Base-by-base conservation (phyloP, 441 rosid genomes). In the Bruguiera hainesii region DNA sequence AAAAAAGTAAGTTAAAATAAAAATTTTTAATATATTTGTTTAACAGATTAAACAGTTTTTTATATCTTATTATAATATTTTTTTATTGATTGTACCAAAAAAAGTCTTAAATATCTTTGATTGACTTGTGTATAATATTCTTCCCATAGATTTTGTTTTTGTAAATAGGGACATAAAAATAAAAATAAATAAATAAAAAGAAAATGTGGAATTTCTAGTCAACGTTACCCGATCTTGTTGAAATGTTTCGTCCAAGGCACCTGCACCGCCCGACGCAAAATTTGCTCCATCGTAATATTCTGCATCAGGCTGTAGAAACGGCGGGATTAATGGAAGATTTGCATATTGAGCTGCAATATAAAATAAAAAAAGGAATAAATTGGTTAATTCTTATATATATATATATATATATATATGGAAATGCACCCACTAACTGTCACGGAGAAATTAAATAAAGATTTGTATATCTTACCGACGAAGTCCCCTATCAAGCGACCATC, bases 211-310 rank as follows among this genome's bases (percentile, higher is more conserved):
- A 23, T 23, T 23, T 51, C 25, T n/a, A 20, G 28, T 53, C 0
- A 0, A 23, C 57, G 2, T 13, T 21, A 53, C 57, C 84, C 87
- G 96, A 60, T 72, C 71, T 68, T 91, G 91, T 76, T 69, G 72
- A 73, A 78, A 79, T 1, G 97, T 92, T 71, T 90, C 87, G 2
- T 75, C 80, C 5, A 90, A 81, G 77, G 86, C 96, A 57, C 98
- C 96, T 0, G 90, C 97, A 49, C 97, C 92, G 5, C 80, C 80
- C 2, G 97, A 89, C 10, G 97, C 97, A 49, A 91, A 89, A 73
- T 89, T 91, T 28, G 74, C 90, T 5, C 96, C 97, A 53, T 63
- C 37, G 4, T 42, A 61, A 33, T 71, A 75, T 15, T 39, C 74
- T 7, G 42, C 71, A 60, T 84, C 85, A 16, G 88, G 93, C 63